phyloP scores from a whole-genome alignment of 106 monocot genomes.

The Apostasia shenzhenica region DNA sequence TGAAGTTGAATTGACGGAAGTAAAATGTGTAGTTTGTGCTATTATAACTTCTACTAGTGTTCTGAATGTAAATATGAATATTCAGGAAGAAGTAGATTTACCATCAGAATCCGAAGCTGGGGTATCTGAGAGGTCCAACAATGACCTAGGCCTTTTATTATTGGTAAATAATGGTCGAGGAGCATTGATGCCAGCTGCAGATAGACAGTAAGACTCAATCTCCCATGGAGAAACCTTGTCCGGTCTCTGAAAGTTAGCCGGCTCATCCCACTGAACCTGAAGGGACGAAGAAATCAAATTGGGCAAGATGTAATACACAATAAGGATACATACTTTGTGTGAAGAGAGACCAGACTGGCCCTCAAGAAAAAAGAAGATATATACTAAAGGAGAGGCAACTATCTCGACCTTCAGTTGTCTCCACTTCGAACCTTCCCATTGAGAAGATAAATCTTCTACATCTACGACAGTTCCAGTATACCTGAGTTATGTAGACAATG shows the following conservation, averaged over 20 bases:
- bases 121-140: constrained; percentile 15
- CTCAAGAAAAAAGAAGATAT: not conserved
- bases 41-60: no score
- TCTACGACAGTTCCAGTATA: constrained; percentile 71
- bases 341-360: not conserved
- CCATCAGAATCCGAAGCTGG: constrained; percentile 24
- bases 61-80: not conserved
- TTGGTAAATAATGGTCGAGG: constrained; percentile 25
- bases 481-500: constrained; percentile 11
- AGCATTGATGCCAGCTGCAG: constrained; percentile 4
- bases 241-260: constrained; percentile 35
- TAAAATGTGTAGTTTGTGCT: no score
- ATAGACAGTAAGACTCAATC: constrained; percentile 33
- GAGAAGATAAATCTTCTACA: constrained; percentile 45
- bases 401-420: constrained; percentile 55
- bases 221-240: constrained; percentile 88
- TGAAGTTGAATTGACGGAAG: no score
- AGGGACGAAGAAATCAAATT: not conserved
- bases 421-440: constrained; percentile 76
- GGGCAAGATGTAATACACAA: not conserved
- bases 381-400: no score
- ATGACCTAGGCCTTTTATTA: constrained; percentile 45
- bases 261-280: constrained; percentile 90
- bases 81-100: not conserved
- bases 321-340: no score